Base-by-base conservation (phyloP, 306 rosid species). In the Prunus mume region DNA sequence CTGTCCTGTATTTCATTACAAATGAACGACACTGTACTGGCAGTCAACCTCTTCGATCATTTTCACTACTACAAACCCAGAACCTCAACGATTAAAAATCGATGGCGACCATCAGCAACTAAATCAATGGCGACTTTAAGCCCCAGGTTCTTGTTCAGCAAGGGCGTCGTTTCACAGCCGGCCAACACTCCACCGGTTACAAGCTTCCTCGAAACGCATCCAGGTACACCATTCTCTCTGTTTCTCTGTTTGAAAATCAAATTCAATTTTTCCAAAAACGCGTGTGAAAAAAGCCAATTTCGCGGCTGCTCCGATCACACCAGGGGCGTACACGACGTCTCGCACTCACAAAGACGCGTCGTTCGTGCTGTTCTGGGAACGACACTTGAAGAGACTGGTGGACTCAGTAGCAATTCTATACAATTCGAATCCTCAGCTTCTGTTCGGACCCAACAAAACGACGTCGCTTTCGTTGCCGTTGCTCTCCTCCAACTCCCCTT, bases 261-360 rank as follows among this genome's bases (percentile, higher is more conserved):
- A 32, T 13, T 22, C 69, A 30, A 34, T 74, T 76, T 64, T 34
- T 5, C 65, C 8, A 0, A 17, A 24, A 19, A 65, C 28, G 10
- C 6, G 11, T 65, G 32, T 14, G 11, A 1, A 18, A 18, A 22
- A 56, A 49, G 7, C 52, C 38, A 12, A 0, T 51, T 71, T 49
- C 51, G 18, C 6, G 41, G 8, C 41, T 34, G 14, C 32, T 41
- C 43, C 51, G 58, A 8, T 28, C 43, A 4, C 13, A 67, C 57
- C 57, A 93, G 97, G 97, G 34, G 98, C 97, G 60, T 94, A 94
- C 86, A 94, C 98, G 9, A 94, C 98, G 24, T 76, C 98, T 2
- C 96, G 98, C 18, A 87, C 98, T 74, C 88, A 87, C 78, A 74
- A 83, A 79, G 82, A 82, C 77, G 98, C 89, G 22, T 89, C 97